phyloP scores from a whole-genome alignment of 768 basidiomycete genomes.

The Lactifluus volemus region DNA sequence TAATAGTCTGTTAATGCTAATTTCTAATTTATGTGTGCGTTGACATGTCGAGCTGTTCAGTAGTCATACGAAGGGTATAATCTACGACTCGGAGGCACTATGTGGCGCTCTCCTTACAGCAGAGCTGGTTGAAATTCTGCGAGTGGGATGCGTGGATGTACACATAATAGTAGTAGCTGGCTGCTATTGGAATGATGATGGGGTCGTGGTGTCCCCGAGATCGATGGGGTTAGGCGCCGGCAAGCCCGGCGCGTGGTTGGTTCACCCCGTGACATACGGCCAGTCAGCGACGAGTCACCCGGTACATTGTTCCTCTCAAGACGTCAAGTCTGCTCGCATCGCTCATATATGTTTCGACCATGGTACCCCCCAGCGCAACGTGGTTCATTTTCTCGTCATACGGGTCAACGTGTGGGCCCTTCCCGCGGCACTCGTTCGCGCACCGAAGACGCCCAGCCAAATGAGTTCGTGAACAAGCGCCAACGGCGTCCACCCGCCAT shows the following conservation, averaged over 20 bases:
- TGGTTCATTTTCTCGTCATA: background rate
- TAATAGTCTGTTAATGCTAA: no score
- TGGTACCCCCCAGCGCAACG: background rate
- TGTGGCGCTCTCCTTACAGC: no score
- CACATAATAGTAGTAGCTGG: no score
- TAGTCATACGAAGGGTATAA: no score
- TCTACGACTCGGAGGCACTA: no score
- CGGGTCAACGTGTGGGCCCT: background rate
- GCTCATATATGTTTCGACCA: constrained; percentile 8
- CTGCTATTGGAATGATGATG: no score
- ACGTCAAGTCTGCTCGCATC: background rate
- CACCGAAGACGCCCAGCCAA: constrained; percentile 18
- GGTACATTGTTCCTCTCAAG: background rate
- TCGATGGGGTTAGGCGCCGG: no score
- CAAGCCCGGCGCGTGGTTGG: background rate
- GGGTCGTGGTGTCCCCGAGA: no score
- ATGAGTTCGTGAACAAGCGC: constrained; percentile 12
- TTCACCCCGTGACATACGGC: background rate
- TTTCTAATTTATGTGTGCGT: no score
- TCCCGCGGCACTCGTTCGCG: background rate
- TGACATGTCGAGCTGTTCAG: no score
- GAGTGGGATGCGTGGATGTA: no score
- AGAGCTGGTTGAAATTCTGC: no score
- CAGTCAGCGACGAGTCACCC: background rate
- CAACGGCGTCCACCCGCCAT: constrained; percentile 5